Evolutionary conservation across 2,329 filamentous ascomycete species (phyloP), one percentile per base, ranked within the genome.

Genomic region (Penicillium sp.): DNA sequence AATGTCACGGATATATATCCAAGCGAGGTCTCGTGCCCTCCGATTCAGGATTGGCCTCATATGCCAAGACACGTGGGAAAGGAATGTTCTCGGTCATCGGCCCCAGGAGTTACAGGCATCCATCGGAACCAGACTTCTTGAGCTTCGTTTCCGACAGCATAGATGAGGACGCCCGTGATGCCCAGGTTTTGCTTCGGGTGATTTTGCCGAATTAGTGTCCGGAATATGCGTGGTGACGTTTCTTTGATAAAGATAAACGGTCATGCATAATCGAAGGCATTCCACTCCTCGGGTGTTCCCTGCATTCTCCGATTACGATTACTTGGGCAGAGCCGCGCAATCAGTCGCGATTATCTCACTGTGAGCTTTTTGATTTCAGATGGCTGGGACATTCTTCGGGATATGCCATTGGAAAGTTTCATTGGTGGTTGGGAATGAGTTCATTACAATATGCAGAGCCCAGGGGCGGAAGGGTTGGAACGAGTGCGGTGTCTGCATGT

Each of bases 221-320:
- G 6, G 15, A 13, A 35, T 15, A 27, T 25, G 29, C 7, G 16
- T 5, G 23, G 18, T 46, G 27, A 46, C 3, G 0, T 37, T 37
- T 27, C 15, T 37, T 34, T 47, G 39, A 52, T 41, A 7, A 7
- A 13, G 9, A 38, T 40, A n/a, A 34, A 45, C n/a, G 23, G 23
- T 29, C 16, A 48, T 51, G 46, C 50, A 51, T 52, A 34, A 31
- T 46, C 12, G 9, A 46, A 42, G 16, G 34, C 57, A 58, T 59
- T 59, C 51, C 50, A 15, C 40, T 21, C 32, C 25, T 45, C 39
- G 32, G 29, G 23, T 34, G 21, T 23, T 5, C 34, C 29, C 39
- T 54, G 44, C 60, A 63, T 63, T 62, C 60, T 46, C 45, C 41
- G 23, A 54, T 60, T 53, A 52, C 51, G 60, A 46, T 57, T 25